phyloP scores from a whole-genome alignment of 2,329 filamentous ascomycete species.

The Orbilia blumenaviensis region DNA sequence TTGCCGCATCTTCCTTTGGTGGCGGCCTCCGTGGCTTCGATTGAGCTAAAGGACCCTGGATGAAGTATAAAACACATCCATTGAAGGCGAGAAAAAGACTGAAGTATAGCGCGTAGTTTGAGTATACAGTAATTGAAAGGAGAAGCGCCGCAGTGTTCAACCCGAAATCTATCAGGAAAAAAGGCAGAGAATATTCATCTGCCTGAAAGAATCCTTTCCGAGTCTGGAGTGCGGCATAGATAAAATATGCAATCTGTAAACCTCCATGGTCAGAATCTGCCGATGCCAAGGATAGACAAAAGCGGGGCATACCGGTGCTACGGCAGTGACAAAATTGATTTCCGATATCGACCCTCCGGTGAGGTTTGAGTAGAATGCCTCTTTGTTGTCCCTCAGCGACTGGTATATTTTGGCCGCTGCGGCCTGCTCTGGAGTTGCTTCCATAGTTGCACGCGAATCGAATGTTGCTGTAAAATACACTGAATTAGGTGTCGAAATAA shows the following conservation, averaged over 20 bases:
- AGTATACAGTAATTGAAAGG: slow-evolving; percentile 86
- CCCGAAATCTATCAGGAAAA: slow-evolving; percentile 80
- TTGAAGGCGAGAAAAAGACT: slow-evolving; percentile 78
- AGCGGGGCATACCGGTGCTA: slow-evolving; percentile 76
- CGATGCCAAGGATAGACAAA: not conserved
- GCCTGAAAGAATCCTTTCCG: slow-evolving; percentile 83
- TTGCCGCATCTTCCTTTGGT: slow-evolving; percentile 58
- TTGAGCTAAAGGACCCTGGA: slow-evolving; percentile 63
- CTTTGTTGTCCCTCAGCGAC: slow-evolving; percentile 86
- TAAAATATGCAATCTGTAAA: slow-evolving; percentile 76
- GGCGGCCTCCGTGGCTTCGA: slow-evolving; percentile 60
- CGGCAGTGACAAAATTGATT: slow-evolving; percentile 84
- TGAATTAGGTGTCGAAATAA: not conserved
- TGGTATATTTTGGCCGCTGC: slow-evolving; percentile 52
- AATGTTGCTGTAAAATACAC: too few species aligned
- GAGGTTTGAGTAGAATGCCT: slow-evolving; percentile 92
- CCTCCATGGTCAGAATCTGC: slow-evolving; percentile 52
- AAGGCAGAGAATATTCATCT: slow-evolving; percentile 69
- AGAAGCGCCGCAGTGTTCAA: slow-evolving; percentile 85
- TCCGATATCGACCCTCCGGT: slow-evolving; percentile 83
- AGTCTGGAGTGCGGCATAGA: slow-evolving; percentile 89
- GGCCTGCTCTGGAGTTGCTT: slow-evolving; percentile 42
- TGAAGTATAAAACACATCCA: slow-evolving; percentile 70
- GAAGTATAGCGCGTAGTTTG: slow-evolving; percentile 76
- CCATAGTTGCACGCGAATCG: slow-evolving; percentile 1